A percentile compares a stretch with the other conserved stretches of the same genome.
Conservation (phyloP, 75 land plant species). For the Cupressus sempervirens region DNA sequence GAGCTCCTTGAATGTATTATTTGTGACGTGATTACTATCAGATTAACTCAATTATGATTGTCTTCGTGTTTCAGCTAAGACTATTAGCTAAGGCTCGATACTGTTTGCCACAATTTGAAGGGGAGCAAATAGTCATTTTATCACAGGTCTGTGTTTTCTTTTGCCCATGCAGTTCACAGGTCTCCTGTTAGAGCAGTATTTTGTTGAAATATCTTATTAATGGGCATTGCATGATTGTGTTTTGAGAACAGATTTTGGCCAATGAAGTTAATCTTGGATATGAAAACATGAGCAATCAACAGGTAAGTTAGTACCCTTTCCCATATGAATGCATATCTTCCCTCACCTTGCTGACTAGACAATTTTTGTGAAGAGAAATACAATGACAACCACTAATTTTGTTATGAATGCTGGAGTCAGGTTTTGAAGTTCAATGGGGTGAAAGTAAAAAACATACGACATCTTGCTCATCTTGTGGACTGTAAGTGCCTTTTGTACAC, state of each 20-base stretch:
- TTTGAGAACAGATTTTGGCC: slow-evolving; percentile 68
- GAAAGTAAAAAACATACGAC: slow-evolving; percentile 69
- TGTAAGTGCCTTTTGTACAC: slow-evolving; percentile 40
- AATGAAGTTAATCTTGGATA: slow-evolving; percentile 87
- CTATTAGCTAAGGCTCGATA: slow-evolving; percentile 81
- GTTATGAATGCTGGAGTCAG: slow-evolving; percentile 24
- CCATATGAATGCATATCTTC: background rate
- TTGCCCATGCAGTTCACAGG: background rate
- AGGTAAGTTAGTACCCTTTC: slow-evolving; percentile 35
- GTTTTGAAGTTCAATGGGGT: slow-evolving; percentile 79
- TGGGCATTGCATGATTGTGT: background rate
- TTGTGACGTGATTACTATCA: background rate
- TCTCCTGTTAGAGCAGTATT: background rate
- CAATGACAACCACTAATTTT: background rate
- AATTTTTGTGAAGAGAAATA: background rate
- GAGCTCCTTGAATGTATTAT: background rate
- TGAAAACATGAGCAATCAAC: slow-evolving; percentile 84
- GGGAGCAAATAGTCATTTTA: slow-evolving; percentile 80
- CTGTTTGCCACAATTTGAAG: slow-evolving; percentile 87
- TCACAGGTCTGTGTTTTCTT: slow-evolving; percentile 67
- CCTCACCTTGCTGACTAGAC: background rate
- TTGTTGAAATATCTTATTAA: background rate
- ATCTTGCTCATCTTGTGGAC: slow-evolving; percentile 86
- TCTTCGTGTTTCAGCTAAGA: slow-evolving; percentile 45
- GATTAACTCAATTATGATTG: slow-evolving; percentile 8